phyloP scores from a whole-genome alignment of 805 yeast species.

The Komagataella populi region DNA sequence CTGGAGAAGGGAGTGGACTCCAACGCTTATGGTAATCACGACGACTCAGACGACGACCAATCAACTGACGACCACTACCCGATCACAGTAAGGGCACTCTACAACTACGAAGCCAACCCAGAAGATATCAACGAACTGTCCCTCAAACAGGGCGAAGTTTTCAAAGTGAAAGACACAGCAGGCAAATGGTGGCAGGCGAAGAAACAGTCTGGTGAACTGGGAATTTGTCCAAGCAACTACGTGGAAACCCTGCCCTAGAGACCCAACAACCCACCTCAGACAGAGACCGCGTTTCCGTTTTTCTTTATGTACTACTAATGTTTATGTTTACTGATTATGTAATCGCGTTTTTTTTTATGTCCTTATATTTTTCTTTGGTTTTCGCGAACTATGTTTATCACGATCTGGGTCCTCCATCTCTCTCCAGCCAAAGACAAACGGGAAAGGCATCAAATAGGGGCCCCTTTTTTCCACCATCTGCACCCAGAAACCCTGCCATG shows the following conservation, averaged over 20 bases:
- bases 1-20: conserved; percentile 18
- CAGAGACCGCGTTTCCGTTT: background rate
- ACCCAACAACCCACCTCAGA: background rate
- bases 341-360: background rate
- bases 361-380: background rate
- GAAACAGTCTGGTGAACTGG: conserved; percentile 80
- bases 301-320: background rate
- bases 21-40: conserved; percentile 6
- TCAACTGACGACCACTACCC: conserved; percentile 42
- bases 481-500: background rate
- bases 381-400: background rate
- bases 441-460: background rate
- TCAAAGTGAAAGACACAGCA: conserved; percentile 82
- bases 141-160: conserved; percentile 80
- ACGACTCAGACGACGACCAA: conserved; percentile 8
- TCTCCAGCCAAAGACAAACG: background rate
- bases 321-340: background rate
- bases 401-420: background rate
- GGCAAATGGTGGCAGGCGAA: conserved; percentile 99
- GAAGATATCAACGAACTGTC: conserved; percentile 89
- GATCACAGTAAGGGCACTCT: conserved; percentile 76
- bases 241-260: conserved; percentile 30
- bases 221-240: conserved; percentile 93
- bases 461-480: background rate
- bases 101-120: conserved; percentile 78